Evolutionary conservation across 2,329 filamentous ascomycete genomes (phyloP).

Genomic region (Calonectria montana): DNA sequence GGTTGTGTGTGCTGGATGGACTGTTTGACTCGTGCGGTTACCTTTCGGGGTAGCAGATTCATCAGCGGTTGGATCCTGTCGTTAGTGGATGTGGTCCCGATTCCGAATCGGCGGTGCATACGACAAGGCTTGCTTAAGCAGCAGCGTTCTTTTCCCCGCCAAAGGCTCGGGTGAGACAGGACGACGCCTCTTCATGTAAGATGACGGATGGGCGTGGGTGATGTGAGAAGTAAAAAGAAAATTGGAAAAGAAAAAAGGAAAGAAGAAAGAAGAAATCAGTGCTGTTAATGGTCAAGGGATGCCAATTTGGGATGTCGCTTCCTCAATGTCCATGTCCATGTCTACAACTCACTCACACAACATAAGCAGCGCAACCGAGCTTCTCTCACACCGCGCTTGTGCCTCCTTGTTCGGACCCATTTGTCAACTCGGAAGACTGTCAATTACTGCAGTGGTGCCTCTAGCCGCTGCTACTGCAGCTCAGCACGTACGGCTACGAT

Average conservation of each 20-base stretch:
- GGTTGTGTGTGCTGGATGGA: constrained; percentile 5
- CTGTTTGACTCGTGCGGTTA: constrained; percentile 16
- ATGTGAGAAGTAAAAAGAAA: neutral
- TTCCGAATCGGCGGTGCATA: constrained; percentile 9
- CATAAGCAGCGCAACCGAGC: neutral
- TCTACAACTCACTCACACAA: neutral
- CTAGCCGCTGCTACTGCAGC: constrained; percentile 10
- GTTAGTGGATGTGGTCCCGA: constrained; percentile 12
- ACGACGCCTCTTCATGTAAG: neutral
- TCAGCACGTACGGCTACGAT: neutral
- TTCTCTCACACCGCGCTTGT: neutral
- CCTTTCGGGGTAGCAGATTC: constrained; percentile 7
- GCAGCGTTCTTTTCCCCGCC: neutral
- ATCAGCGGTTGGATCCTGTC: constrained; percentile 3
- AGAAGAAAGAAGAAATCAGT: too few species aligned
- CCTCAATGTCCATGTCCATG: neutral
- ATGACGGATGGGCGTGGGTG: neutral
- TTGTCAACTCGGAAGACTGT: constrained; percentile 6
- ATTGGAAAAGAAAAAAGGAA: too few species aligned
- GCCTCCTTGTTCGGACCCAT: neutral
- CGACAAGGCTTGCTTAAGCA: neutral
- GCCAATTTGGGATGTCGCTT: neutral
- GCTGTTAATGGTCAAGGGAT: neutral
- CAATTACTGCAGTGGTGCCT: constrained; percentile 17
- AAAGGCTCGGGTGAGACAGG: neutral